Conservation (phyloP, 1,284 basidiomycete species). For the Ceratobasidium sp. region DNA sequence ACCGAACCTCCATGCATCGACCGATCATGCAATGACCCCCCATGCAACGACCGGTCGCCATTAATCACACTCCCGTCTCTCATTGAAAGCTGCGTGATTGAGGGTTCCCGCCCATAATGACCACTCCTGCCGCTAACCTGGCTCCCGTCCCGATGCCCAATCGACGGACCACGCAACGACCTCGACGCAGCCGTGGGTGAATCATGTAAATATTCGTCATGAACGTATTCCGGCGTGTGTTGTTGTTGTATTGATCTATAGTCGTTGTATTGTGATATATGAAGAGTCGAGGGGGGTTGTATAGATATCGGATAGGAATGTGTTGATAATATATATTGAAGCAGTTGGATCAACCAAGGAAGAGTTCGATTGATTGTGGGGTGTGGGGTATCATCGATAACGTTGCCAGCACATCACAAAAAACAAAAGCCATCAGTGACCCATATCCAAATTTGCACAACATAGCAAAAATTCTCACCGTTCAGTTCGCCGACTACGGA, state of each 20-base stretch:
- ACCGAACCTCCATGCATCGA: neutral
- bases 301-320: neutral
- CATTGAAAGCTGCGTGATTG: neutral
- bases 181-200: neutral
- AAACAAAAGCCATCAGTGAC: neutral
- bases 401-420: neutral
- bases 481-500: conserved; percentile 13
- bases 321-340: no score
- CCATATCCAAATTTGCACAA: neutral
- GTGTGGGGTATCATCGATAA: neutral
- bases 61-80: neutral
- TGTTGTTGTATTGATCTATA: neutral
- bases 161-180: neutral
- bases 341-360: neutral
- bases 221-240: neutral
- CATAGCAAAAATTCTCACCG: neutral
- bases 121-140: no score
- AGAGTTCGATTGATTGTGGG: neutral
- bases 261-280: no score
- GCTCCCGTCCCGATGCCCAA: neutral
- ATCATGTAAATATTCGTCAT: conserved; percentile 14
- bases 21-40: neutral
- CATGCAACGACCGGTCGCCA: neutral
- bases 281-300: neutral
- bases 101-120: neutral